Evolutionary conservation across 2,329 filamentous ascomycete species (phyloP).

Genomic region (Oidium heveae): DNA sequence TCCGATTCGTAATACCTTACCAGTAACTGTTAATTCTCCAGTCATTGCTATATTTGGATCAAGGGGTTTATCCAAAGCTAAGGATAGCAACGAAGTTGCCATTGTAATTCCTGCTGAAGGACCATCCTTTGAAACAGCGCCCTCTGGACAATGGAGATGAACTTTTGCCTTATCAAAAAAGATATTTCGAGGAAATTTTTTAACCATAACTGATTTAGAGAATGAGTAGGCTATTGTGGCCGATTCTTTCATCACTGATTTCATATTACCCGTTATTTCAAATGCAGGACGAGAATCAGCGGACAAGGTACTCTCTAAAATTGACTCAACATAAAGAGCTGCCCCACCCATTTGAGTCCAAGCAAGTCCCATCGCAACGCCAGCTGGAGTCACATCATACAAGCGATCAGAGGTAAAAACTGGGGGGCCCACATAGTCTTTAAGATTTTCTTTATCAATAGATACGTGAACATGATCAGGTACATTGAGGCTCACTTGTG

Average conservation of each 20-base stretch:
- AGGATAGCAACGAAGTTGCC: conserved; percentile 73
- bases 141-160: conserved; percentile 90
- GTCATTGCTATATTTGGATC: conserved; percentile 90
- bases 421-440: conserved; percentile 89
- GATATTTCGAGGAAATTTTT: conserved; percentile 64
- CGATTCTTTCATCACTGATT: conserved; percentile 95
- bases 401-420: conserved; percentile 88
- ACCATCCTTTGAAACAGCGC: conserved; percentile 84
- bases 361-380: conserved; percentile 90
- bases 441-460: conserved; percentile 73
- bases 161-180: conserved; percentile 94
- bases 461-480: conserved; percentile 67
- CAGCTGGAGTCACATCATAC: conserved; percentile 79
- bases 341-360: conserved; percentile 97
- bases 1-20: conserved; percentile 86
- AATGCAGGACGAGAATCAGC: conserved; percentile 51
- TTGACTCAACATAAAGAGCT: conserved; percentile 91
- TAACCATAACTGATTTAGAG: conserved; percentile 68
- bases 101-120: conserved; percentile 91
- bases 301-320: conserved; percentile 61
- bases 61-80: conserved; percentile 56
- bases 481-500: conserved; percentile 54
- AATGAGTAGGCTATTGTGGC: conserved; percentile 90
- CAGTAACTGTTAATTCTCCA: conserved; percentile 85
- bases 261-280: conserved; percentile 83